Evolutionary conservation across 2,329 filamentous ascomycete genomes (phyloP).

Genomic region (Pestalotiopsis sp.): DNA sequence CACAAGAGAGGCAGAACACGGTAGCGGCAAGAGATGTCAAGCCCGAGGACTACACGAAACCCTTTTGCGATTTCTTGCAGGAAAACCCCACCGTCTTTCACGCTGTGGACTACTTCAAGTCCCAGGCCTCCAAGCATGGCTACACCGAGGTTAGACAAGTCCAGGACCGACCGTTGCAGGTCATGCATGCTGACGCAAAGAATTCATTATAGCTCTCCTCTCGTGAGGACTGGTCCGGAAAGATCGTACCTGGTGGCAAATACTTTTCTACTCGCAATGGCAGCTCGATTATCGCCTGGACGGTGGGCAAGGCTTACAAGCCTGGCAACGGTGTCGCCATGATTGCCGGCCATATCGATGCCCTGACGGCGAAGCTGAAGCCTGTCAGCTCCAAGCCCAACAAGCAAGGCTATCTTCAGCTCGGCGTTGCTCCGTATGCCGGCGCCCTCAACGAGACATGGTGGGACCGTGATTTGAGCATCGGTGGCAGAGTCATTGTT

Average conservation of each 20-base stretch:
- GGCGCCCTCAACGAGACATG: conserved; percentile 86
- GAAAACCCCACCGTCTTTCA: conserved; percentile 95
- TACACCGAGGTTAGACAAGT: conserved; percentile 67
- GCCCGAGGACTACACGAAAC: conserved; percentile 74
- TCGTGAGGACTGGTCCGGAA: conserved; percentile 74
- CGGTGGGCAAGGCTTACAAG: conserved; percentile 78
- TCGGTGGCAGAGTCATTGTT: conserved; percentile 87
- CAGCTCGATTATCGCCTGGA: conserved; percentile 83
- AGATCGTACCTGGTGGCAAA: conserved; percentile 78
- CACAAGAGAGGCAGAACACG: conserved; percentile 23
- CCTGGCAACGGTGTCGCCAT: conserved; percentile 86
- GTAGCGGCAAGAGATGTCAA: conserved; percentile 25
- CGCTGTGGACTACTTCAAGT: conserved; percentile 77
- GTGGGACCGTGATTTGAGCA: conserved; percentile 95
- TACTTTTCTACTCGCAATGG: conserved; percentile 89
- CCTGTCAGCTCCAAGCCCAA: conserved; percentile 84
- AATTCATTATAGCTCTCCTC: conserved; percentile 63
- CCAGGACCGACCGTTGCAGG: background rate
- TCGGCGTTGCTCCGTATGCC: conserved; percentile 91
- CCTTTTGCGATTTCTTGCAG: conserved; percentile 85
- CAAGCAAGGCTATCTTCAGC: conserved; percentile 83
- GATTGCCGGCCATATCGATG: conserved; percentile 91
- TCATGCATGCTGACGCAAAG: background rate
- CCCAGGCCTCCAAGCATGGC: conserved; percentile 70
- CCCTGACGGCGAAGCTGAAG: conserved; percentile 88